Evolutionary conservation across 2,329 filamentous ascomycete species (phyloP).

Genomic region (Ophiocordyceps camponoti-saundersi): DNA sequence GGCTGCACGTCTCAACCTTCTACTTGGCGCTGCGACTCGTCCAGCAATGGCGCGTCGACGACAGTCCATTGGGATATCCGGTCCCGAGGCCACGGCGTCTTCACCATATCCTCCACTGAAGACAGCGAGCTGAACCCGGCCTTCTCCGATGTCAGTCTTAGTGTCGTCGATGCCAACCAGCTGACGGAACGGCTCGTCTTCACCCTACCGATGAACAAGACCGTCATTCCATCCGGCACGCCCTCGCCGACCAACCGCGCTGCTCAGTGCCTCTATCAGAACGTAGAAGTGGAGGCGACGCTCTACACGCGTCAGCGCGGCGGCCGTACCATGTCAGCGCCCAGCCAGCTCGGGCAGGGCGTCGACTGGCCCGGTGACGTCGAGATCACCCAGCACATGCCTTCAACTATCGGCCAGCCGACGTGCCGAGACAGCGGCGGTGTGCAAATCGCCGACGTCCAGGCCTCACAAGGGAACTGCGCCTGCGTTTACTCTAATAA

Average conservation of each 20-base stretch:
- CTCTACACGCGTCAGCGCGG: conserved; percentile 36
- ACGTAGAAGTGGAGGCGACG: conserved; percentile 35
- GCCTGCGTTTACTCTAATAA: conserved; percentile 20
- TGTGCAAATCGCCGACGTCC: conserved; percentile 17
- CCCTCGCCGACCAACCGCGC: conserved; percentile 24
- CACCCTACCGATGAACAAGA: conserved; percentile 32
- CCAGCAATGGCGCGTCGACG: conserved; percentile 22
- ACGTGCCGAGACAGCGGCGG: conserved; percentile 29
- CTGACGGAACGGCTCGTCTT: conserved; percentile 41
- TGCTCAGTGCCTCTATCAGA: conserved; percentile 39
- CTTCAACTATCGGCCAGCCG: conserved; percentile 23
- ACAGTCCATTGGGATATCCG: conserved; percentile 47
- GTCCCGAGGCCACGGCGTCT: conserved; percentile 19
- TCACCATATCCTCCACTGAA: conserved; percentile 34
- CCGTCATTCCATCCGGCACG: conserved; percentile 27
- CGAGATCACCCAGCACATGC: conserved; percentile 33
- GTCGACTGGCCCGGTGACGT: conserved; percentile 40
- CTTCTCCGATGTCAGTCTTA: conserved; percentile 35
- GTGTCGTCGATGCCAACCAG: conserved; percentile 27
- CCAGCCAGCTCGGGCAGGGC: neutral
- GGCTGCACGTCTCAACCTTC: conserved; percentile 39
- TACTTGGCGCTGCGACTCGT: conserved; percentile 48
- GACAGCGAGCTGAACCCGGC: conserved; percentile 38
- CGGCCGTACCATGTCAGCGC: conserved; percentile 4
- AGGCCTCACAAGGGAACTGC: conserved; percentile 18